phyloP scores from a whole-genome alignment of 768 basidiomycete genomes.

The Boletus rubescentipes region DNA sequence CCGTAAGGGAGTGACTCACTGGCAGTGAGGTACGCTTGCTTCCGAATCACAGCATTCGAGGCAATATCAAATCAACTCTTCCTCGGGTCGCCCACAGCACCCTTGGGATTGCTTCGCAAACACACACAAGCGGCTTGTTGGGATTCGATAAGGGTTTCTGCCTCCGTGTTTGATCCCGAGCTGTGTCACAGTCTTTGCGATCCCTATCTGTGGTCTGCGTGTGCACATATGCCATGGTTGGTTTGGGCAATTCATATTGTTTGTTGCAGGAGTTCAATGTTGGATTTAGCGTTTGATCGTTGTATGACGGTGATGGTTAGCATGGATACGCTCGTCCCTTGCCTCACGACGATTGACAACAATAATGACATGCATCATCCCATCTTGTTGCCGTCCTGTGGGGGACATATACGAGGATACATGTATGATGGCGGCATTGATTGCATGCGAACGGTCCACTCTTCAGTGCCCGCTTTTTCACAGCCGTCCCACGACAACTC shows the following conservation, averaged over 20 bases:
- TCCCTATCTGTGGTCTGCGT: neutral
- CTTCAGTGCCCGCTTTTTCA: neutral
- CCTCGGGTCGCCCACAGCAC: slow-evolving; percentile 17
- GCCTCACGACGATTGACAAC: slow-evolving; percentile 8
- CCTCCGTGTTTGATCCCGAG: neutral
- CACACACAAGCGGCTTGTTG: neutral
- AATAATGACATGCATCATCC: neutral
- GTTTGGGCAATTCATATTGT: neutral
- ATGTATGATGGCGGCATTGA: neutral
- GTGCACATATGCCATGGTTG: neutral
- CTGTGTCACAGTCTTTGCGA: neutral
- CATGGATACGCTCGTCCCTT: slow-evolving; percentile 6
- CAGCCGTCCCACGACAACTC: neutral
- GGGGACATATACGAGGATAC: neutral
- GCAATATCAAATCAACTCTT: neutral
- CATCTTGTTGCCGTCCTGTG: neutral
- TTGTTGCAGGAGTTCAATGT: neutral
- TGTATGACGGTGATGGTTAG: neutral
- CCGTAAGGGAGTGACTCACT: neutral
- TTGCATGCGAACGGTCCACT: neutral
- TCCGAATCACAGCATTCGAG: slow-evolving; percentile 11
- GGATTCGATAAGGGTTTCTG: neutral
- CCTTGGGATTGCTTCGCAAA: neutral
- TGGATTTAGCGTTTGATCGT: neutral
- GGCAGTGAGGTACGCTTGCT: neutral